phyloP scores from a whole-genome alignment of 176 grass and related monocot species.

The Musa beccarii region DNA sequence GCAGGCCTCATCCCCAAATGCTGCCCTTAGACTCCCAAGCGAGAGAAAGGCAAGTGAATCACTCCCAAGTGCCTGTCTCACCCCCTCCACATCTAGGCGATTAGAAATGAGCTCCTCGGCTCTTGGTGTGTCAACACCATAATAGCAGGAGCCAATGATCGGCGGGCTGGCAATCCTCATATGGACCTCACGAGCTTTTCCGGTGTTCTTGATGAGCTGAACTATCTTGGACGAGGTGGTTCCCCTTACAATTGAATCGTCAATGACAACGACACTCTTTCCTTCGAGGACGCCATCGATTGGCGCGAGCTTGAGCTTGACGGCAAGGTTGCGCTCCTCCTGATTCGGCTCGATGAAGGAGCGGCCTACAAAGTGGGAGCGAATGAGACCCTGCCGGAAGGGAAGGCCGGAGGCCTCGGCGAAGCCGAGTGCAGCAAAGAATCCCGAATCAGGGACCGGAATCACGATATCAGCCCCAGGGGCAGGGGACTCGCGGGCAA shows the following conservation, averaged over 20 bases:
- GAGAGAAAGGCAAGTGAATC: slow-evolving; percentile 86
- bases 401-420: slow-evolving; percentile 50
- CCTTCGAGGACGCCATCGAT: slow-evolving; percentile 64
- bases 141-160: slow-evolving; percentile 68
- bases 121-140: slow-evolving; percentile 84
- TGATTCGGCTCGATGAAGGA: slow-evolving; percentile 93
- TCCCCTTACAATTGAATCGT: slow-evolving; percentile 85
- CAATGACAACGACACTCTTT: slow-evolving; percentile 84
- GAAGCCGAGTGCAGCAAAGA: slow-evolving; percentile 80
- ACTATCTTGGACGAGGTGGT: slow-evolving; percentile 98
- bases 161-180: slow-evolving; percentile 86
- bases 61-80: slow-evolving; percentile 51
- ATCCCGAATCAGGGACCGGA: slow-evolving; percentile 82
- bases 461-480: slow-evolving; percentile 78
- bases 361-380: slow-evolving; percentile 82
- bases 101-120: slow-evolving; percentile 81
- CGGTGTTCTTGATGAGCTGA: slow-evolving; percentile 60
- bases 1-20: slow-evolving; percentile 53
- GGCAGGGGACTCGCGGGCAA: slow-evolving; percentile 78
- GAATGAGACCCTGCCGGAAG: slow-evolving; percentile 86
- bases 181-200: slow-evolving; percentile 77
- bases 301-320: slow-evolving; percentile 82
- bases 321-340: slow-evolving; percentile 72
- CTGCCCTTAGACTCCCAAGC: slow-evolving; percentile 50
- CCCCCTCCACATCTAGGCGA: slow-evolving; percentile 48